Evolutionary conservation across 2,329 filamentous ascomycete genomes (phyloP).

Genomic region (Amylocarpus encephaloides): DNA sequence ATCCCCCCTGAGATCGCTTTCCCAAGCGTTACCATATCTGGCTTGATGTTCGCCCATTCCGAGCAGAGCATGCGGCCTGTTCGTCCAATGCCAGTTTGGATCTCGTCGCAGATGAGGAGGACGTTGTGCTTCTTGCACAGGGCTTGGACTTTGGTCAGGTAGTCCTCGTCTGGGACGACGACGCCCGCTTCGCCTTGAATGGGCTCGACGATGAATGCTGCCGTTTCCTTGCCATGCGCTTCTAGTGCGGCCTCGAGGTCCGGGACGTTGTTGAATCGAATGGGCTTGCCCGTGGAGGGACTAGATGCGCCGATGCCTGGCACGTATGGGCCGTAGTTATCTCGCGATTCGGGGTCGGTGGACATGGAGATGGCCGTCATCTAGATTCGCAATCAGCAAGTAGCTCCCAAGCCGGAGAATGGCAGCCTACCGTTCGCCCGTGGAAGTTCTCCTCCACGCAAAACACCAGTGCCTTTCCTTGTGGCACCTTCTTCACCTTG

Average conservation of each 20-base stretch:
- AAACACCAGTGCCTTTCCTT: constrained; percentile 78
- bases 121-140: constrained; percentile 95
- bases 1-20: constrained; percentile 98
- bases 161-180: constrained; percentile 86
- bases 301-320: constrained; percentile 75
- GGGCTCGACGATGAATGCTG: constrained; percentile 90
- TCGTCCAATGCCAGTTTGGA: constrained; percentile 93
- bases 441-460: constrained; percentile 91
- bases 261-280: constrained; percentile 79
- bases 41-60: constrained; percentile 92
- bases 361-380: constrained; percentile 96
- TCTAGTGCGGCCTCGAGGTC: constrained; percentile 77
- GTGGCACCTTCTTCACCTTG: constrained; percentile 85
- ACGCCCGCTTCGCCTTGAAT: constrained; percentile 98
- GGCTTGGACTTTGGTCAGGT: constrained; percentile 70
- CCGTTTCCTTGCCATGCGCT: constrained; percentile 74
- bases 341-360: constrained; percentile 88
- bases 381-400: constrained; percentile 16
- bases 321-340: constrained; percentile 91
- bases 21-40: constrained; percentile 87
- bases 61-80: constrained; percentile 92
- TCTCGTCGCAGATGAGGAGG: constrained; percentile 94
- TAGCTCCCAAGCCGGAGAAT: background rate
- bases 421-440: constrained; percentile 70
- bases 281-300: constrained; percentile 69